A percentile compares a stretch with the other conserved stretches of the same genome.
These are phyloP conservation scores for Rossbeevera mucosa DNA, from an alignment of 768 basidiomycete species.

Conservation along the genomic window DNA sequence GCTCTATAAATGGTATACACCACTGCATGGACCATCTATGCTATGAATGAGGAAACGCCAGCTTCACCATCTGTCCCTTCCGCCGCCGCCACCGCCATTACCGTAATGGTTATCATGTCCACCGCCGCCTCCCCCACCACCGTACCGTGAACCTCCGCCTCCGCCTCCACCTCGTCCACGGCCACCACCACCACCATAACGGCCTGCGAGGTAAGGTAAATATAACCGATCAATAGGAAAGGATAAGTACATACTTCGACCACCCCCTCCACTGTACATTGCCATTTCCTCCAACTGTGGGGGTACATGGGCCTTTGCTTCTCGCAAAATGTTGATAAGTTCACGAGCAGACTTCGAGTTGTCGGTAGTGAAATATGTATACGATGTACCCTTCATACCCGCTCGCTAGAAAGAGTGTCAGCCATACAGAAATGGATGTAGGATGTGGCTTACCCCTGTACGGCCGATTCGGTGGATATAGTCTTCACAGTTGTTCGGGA, in stretches of 20 bases:
- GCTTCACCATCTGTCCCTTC: constrained; percentile 24
- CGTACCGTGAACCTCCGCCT: constrained; percentile 18
- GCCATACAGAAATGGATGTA: neutral
- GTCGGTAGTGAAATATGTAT: constrained; percentile 96
- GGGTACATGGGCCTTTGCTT: constrained; percentile 83
- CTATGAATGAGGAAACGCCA: constrained; percentile 2
- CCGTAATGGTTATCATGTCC: constrained; percentile 21
- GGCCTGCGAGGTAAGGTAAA: constrained; percentile 39
- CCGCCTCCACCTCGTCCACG: constrained; percentile 23
- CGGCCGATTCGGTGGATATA: constrained; percentile 99
- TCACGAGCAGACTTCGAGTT: constrained; percentile 94
- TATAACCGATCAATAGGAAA: neutral
- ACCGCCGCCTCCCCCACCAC: constrained; percentile 24
- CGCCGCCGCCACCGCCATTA: constrained; percentile 9
- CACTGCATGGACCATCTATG: constrained; percentile 20
- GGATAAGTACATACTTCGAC: constrained; percentile 49
- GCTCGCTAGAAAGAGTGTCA: constrained; percentile 63
- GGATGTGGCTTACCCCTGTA: constrained; percentile 63
- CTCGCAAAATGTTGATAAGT: constrained; percentile 76
- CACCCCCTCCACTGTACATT: constrained; percentile 77
- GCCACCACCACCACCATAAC: constrained; percentile 42
- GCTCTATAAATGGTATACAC: constrained; percentile 25
- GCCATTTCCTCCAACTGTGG: constrained; percentile 92
- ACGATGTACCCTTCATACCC: constrained; percentile 85
- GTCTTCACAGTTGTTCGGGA: constrained; percentile 97